Evolutionary conservation across 2,329 filamentous ascomycete genomes (phyloP), one percentile per base, ranked within the genome.

Genomic region (Albophoma yamanashiensis): DNA sequence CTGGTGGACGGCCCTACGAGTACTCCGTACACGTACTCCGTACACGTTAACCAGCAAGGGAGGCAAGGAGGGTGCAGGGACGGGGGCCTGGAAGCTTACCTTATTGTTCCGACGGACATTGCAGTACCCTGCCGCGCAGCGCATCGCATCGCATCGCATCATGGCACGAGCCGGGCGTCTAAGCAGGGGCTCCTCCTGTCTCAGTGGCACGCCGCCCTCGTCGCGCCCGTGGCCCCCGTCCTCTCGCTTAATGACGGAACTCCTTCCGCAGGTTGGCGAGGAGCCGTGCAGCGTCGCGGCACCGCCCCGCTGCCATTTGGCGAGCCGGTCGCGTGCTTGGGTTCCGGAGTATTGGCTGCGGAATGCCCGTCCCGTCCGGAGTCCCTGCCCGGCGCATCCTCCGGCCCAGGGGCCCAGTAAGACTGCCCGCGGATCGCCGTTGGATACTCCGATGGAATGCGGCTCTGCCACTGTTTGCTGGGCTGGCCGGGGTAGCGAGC

Each of bases 211-310:
- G 50, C 50, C 50, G 50, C n/a, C 27, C 47, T 31, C 45, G 20
- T 27, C 12, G 14, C 25, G 45, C 25, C 45, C 47, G 17, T 34
- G 55, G 47, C 17, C 34, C 27, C 31, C 45, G 42, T 45, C n/a
- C 9, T 55, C 36, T 62, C 61, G 58, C 61, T 62, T 62, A 60
- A 62, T 60, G 38, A 43, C 61, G 61, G 61, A 62, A 62, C 36
- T 17, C 3, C 39, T 55, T 62, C 61, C 61, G 61, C 58, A 52
- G 2, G 25, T 34, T 34, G 27, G 47, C 47, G 47, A 34, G 31
- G 45, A 22, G 45, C 11, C 12, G 25, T 8, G 14, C 25, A 15
- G 22, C 45, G 17, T 17, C 6, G 25, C 45, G 43, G 43, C 12
- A 47, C n/a, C 4, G 22, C 7, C 14, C 45, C 45, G 25, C 25